Evolutionary conservation across 1,284 basidiomycete species (phyloP).

Genomic region (Stygiomarasmius scandens): DNA sequence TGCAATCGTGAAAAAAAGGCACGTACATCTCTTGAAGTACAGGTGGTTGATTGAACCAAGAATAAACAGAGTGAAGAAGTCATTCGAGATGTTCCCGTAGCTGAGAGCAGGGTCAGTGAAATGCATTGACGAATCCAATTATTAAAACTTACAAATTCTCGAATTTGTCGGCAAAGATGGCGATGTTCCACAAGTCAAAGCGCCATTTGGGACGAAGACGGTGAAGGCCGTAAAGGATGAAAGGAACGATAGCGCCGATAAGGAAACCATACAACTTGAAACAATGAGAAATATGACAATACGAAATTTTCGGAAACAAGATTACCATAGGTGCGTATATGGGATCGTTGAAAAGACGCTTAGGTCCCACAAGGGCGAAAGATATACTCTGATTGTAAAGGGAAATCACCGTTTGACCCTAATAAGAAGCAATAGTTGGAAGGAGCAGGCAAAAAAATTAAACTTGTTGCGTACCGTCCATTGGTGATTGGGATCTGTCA

Average conservation of each 20-base stretch:
- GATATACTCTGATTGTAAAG: slow-evolving; percentile 29
- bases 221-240: slow-evolving; percentile 23
- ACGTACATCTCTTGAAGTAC: slow-evolving; percentile 26
- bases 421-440: background rate
- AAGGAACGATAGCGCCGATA: slow-evolving; percentile 23
- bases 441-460: background rate
- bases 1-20: too few relatives aligned
- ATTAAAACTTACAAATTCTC: slow-evolving; percentile 13
- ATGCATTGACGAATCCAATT: background rate
- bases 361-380: slow-evolving; percentile 26
- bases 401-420: slow-evolving; percentile 28
- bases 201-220: slow-evolving; percentile 21
- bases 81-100: slow-evolving; percentile 25
- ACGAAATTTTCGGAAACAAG: background rate
- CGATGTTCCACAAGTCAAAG: slow-evolving; percentile 26
- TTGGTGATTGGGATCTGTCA: slow-evolving; percentile 25
- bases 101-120: slow-evolving; percentile 3
- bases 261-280: slow-evolving; percentile 26
- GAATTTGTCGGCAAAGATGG: slow-evolving; percentile 17
- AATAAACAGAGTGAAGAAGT: slow-evolving; percentile 23
- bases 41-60: slow-evolving; percentile 27
- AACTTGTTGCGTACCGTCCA: slow-evolving; percentile 22
- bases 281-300: background rate
- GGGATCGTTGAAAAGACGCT: slow-evolving; percentile 24
- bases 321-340: slow-evolving; percentile 23